Base-by-base conservation (phyloP, 2,329 filamentous ascomycete genomes). In the Ustulina deusta region DNA sequence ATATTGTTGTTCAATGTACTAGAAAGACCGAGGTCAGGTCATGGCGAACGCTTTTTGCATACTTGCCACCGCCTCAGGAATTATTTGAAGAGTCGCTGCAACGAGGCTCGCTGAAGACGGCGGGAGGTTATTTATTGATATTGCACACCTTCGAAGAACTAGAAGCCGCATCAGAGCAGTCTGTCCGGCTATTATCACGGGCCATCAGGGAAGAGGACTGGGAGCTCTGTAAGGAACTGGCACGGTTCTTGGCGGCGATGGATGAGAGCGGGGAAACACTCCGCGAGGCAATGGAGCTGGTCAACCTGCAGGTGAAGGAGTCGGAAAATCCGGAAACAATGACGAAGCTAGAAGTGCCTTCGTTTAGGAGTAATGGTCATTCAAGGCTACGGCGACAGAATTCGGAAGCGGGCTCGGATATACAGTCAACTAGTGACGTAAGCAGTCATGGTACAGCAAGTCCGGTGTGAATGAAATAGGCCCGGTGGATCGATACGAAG, bases 1-100 rank as follows among this genome's bases (percentile, higher is more conserved):
- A 98, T 75, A 96, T 98, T 65, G 91, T 99, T 27, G 91, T 99
- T 22, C 96, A 97, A 80, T 99, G 96, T 81, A 97, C 96, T 1
- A 91, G 96, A 62, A 99, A 99, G 81, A 99, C 96, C 0, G 96
- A 99, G 77, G 90, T 97, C 7, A 90, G 95, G 44, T 97, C 93
- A 63, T 99, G 96, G 96, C 90, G 92, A 67, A 97, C 96, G 0
- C 85, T 99, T 0, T 99, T 99, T 79, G 89, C 90, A 4, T 94
- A 97, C 75, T 85, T 99, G 0, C 96, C 96, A 0, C 93, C 95
- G 0, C 93, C 95, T 3, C 91, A 94, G 74, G 92, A 96, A 73
- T 86, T 99, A 0, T 99, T 99, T 74, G 95, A 99, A 78, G 93
- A 97, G 78, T 95, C 94, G 4, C 83, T 99, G 10, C 89, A 91